Evolutionary conservation across 169 alveolate species (phyloP).

Genomic region (Miamiensis avidus): DNA sequence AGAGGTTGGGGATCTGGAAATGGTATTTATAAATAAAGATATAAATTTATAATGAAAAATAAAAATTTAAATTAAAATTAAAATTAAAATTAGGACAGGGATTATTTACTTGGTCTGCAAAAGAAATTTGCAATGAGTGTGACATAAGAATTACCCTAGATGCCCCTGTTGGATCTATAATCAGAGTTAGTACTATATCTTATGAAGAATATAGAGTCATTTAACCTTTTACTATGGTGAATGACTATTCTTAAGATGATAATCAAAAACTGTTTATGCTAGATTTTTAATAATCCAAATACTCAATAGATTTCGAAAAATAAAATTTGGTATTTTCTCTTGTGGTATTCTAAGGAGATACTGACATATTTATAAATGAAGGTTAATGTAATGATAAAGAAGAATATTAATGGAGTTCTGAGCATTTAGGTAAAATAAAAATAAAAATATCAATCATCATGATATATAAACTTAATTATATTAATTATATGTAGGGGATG

Average conservation of each 20-base stretch:
- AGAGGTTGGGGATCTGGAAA: background rate
- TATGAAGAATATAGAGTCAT: background rate
- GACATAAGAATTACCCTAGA: too few relatives aligned
- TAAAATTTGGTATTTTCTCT: background rate
- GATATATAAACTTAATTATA: too few relatives aligned
- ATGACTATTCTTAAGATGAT: background rate
- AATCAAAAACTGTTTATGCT: background rate
- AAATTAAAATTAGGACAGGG: background rate
- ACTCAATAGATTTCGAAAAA: background rate
- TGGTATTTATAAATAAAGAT: background rate
- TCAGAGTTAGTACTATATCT: background rate
- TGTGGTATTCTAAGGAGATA: background rate
- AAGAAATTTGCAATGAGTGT: background rate
- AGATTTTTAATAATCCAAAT: too few relatives aligned
- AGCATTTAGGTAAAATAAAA: background rate
- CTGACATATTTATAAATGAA: background rate
- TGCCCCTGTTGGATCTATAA: background rate
- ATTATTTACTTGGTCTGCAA: background rate
- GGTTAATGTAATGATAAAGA: background rate
- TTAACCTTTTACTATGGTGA: background rate
- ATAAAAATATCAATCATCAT: too few relatives aligned
- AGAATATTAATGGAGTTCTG: background rate
- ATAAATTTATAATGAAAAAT: background rate
- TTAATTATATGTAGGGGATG: background rate
- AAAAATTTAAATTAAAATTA: too few relatives aligned